phyloP scores from a whole-genome alignment of 2,329 filamentous ascomycete species.

The Xylaria sp. region DNA sequence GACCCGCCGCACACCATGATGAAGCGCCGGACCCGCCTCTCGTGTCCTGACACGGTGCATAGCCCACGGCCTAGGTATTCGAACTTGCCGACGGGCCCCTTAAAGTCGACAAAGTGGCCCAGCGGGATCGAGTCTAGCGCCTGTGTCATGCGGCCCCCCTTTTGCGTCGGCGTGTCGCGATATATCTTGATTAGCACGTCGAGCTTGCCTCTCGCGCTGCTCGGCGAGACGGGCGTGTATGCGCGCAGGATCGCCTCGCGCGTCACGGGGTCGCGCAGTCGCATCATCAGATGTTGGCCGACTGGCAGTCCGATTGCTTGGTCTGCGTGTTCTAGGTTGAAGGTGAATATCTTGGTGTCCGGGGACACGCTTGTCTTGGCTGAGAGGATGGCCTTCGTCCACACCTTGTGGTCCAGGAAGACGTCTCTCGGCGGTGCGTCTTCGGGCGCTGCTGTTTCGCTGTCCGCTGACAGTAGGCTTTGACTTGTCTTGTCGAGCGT shows the following conservation, averaged over 20 bases:
- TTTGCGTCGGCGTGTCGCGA: conserved; percentile 63
- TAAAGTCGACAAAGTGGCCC: conserved; percentile 82
- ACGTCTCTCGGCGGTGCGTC: conserved; percentile 59
- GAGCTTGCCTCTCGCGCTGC: conserved; percentile 67
- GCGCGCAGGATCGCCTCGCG: conserved; percentile 81
- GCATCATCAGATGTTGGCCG: conserved; percentile 88
- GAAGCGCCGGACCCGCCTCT: conserved; percentile 71
- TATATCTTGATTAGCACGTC: conserved; percentile 88
- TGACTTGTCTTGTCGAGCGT: conserved; percentile 72
- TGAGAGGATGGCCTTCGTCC: conserved; percentile 78
- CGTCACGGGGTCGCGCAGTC: conserved; percentile 76
- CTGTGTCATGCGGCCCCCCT: conserved; percentile 83
- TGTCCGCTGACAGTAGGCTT: conserved; percentile 61
- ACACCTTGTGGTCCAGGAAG: conserved; percentile 77
- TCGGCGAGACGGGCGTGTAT: conserved; percentile 85
- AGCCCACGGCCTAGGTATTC: conserved; percentile 76
- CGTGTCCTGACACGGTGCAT: conserved; percentile 68
- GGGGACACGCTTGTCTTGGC: conserved; percentile 75
- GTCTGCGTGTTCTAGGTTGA: conserved; percentile 75
- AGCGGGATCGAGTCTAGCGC: conserved; percentile 78
- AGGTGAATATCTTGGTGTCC: conserved; percentile 85
- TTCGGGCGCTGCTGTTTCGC: conserved; percentile 49
- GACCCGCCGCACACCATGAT: conserved; percentile 89
- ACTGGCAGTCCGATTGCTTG: conserved; percentile 81
- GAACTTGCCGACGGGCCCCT: conserved; percentile 88